Conservation (phyloP, 1,284 basidiomycete species). For the Sanghuangporus weigelae region DNA sequence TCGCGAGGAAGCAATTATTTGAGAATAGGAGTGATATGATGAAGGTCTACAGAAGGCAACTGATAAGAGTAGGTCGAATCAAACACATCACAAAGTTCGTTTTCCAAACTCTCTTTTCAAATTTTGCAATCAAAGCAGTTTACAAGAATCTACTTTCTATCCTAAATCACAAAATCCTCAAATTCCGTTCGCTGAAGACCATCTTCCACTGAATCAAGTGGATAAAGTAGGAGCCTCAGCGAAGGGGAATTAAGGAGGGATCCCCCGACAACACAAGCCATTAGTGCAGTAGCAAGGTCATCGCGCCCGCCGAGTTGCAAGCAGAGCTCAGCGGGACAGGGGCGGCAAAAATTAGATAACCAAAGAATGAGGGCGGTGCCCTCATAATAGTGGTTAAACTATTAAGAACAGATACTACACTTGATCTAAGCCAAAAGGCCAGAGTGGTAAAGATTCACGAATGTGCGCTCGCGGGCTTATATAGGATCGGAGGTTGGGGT, state of each 20-base stretch:
- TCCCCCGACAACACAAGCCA: conserved; percentile 20
- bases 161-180: too few species aligned
- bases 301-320: conserved; percentile 18
- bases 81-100: too few species aligned
- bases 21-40: too few species aligned
- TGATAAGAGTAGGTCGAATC: too few species aligned
- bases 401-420: conserved; percentile 94
- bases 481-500: neutral
- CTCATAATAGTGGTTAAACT: conserved; percentile 72
- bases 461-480: neutral
- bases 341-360: conserved; percentile 30
- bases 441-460: conserved; percentile 62
- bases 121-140: too few species aligned
- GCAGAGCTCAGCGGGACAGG: conserved; percentile 17
- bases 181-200: conserved; percentile 13
- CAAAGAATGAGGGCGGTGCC: conserved; percentile 35
- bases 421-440: conserved; percentile 96
- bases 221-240: conserved; percentile 10
- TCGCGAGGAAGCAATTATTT: too few species aligned
- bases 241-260: conserved; percentile 8
- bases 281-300: conserved; percentile 19
- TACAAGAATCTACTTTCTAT: too few species aligned
- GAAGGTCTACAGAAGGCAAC: too few species aligned
- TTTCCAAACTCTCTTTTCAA: too few species aligned
- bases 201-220: conserved; percentile 11